A percentile compares a stretch with the other conserved stretches of the same genome.
These are phyloP conservation scores for Plectosphaerella sp. DNA, from an alignment of 2,329 filamentous ascomycete species.

Conservation along the genomic window DNA sequence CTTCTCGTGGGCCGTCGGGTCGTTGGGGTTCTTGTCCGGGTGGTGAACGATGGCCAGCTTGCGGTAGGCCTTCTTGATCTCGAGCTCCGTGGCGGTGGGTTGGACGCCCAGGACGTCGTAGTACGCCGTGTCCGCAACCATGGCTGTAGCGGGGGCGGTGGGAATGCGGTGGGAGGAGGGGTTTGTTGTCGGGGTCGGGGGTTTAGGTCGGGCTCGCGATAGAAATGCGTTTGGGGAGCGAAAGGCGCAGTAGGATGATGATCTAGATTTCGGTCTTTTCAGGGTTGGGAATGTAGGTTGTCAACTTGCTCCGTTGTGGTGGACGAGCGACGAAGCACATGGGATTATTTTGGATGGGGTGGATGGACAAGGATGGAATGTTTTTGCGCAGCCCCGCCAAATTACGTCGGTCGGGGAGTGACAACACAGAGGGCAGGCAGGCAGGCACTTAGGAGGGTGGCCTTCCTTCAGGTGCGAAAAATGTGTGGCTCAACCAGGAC, in stretches of 20 bases:
- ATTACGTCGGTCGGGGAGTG: constrained; percentile 12
- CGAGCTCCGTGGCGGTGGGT: constrained; percentile 80
- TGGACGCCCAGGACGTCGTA: constrained; percentile 83
- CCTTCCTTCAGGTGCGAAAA: background rate
- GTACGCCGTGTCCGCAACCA: constrained; percentile 87
- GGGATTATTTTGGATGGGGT: background rate
- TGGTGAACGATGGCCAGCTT: constrained; percentile 93
- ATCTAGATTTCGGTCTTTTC: too few species aligned
- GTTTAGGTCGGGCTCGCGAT: background rate
- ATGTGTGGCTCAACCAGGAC: background rate
- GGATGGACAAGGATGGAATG: background rate
- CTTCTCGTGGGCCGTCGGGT: constrained; percentile 87
- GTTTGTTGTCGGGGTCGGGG: background rate
- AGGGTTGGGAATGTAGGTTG: too few species aligned
- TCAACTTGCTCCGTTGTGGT: background rate
- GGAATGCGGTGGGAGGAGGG: background rate
- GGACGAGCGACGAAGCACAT: background rate
- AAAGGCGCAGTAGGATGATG: too few species aligned
- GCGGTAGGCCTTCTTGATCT: constrained; percentile 96
- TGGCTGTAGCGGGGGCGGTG: constrained; percentile 32
- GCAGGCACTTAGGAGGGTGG: too few species aligned
- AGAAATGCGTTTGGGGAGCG: too few species aligned
- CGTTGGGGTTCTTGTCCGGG: constrained; percentile 98
- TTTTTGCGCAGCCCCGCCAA: constrained; percentile 15
- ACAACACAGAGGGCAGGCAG: too few species aligned